These are phyloP conservation scores for Aciculosporium take DNA, from an alignment of 2,329 filamentous ascomycete species.

Conservation along the genomic window DNA sequence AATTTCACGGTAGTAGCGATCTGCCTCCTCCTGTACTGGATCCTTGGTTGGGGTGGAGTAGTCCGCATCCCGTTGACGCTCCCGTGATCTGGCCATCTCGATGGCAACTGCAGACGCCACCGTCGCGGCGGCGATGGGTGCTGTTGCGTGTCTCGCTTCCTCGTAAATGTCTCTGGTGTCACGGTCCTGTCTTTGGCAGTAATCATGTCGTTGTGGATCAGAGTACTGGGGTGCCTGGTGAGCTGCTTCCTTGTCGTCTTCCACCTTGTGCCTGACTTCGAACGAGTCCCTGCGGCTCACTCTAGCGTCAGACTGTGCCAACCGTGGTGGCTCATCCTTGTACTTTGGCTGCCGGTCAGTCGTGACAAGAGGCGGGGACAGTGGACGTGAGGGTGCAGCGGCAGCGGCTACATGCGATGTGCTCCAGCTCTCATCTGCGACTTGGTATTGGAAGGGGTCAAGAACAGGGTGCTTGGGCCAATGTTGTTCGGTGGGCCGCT, in stretches of 20 bases:
- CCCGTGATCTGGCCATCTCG: conserved; percentile 23
- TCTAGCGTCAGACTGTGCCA: conserved; percentile 18
- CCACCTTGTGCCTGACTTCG: conserved; percentile 25
- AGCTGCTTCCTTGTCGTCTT: conserved; percentile 15
- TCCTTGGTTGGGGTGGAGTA: conserved; percentile 21
- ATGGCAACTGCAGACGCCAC: conserved; percentile 33
- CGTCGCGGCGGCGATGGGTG: conserved; percentile 31
- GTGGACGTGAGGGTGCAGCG: conserved; percentile 18
- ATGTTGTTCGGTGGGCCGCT: conserved; percentile 6
- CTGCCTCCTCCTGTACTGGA: conserved; percentile 40
- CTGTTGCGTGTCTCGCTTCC: conserved; percentile 32
- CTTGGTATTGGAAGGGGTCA: conserved; percentile 46
- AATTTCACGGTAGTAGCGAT: conserved; percentile 42
- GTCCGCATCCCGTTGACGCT: conserved; percentile 18
- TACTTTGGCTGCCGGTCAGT: conserved; percentile 40
- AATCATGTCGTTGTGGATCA: conserved; percentile 13
- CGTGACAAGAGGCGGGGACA: conserved; percentile 37
- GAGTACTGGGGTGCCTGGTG: conserved; percentile 9
- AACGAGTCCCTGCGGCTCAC: conserved; percentile 37
- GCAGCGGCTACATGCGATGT: neutral
- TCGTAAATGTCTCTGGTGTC: conserved; percentile 31
- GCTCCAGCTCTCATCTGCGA: conserved; percentile 30
- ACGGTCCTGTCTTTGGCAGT: conserved; percentile 25
- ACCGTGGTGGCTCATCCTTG: conserved; percentile 20
- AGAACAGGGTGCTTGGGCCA: conserved; percentile 13